Conservation (phyloP, 2,329 filamentous ascomycete genomes). For the Aspergillus pseudoterreus region DNA sequence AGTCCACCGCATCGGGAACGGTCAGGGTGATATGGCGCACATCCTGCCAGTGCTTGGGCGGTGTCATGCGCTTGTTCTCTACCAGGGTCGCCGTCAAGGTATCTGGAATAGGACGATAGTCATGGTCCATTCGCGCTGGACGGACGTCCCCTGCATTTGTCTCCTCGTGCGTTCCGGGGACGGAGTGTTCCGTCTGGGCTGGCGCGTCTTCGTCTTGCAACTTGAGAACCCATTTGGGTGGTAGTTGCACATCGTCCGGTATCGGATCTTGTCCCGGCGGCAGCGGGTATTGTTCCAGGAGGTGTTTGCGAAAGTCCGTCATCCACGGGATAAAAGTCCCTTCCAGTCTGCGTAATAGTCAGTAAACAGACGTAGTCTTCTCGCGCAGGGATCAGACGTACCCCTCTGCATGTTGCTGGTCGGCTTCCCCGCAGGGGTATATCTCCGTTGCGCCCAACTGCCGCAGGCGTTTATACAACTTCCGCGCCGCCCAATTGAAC, state of each 20-base stretch:
- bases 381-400: conserved; percentile 41
- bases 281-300: conserved; percentile 67
- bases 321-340: conserved; percentile 79
- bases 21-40: conserved; percentile 73
- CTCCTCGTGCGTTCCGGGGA: conserved; percentile 4
- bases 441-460: conserved; percentile 79
- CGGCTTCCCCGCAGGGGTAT: conserved; percentile 77
- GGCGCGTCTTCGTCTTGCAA: conserved; percentile 4
- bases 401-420: conserved; percentile 92
- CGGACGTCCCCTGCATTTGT: conserved; percentile 13
- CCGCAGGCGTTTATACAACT: conserved; percentile 76
- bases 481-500: conserved; percentile 89
- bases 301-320: conserved; percentile 60
- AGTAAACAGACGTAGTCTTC: not conserved
- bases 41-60: conserved; percentile 82
- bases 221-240: conserved; percentile 66
- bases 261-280: conserved; percentile 66
- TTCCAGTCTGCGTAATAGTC: conserved; percentile 60
- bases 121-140: conserved; percentile 31
- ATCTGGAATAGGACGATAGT: conserved; percentile 56
- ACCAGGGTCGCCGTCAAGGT: conserved; percentile 57
- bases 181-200: not conserved
- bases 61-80: conserved; percentile 71
- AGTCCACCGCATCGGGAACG: conserved; percentile 43
- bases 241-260: conserved; percentile 67